Evolutionary conservation across 2,329 filamentous ascomycete species (phyloP).

Genomic region (Sordariomycetes sp.): DNA sequence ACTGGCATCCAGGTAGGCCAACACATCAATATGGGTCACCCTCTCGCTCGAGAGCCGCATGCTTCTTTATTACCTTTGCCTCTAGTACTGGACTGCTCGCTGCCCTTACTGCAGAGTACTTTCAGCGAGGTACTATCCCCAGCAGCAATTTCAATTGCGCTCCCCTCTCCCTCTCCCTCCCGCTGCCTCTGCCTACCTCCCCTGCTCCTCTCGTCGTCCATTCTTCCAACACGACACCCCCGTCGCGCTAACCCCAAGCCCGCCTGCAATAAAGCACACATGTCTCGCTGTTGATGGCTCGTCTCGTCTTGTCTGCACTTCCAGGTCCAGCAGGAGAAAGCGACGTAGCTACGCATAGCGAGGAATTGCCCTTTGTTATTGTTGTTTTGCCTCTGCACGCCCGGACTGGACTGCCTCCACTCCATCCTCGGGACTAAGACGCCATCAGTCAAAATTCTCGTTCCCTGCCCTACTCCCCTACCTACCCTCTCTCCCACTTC

Average conservation of each 20-base stretch:
- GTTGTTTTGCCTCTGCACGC: not conserved
- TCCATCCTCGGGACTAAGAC: conserved; percentile 8
- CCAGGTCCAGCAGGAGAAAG: not conserved
- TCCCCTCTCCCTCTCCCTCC: too few species aligned
- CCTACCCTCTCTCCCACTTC: conserved; percentile 2
- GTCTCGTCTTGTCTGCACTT: conserved; percentile 15
- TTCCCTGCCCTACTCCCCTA: conserved; percentile 1
- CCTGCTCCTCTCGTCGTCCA: not conserved
- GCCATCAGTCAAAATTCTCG: conserved; percentile 6
- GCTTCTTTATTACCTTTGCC: too few species aligned
- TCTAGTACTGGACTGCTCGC: too few species aligned
- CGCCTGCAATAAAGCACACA: conserved; percentile 58
- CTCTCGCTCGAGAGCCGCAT: conserved; percentile 23
- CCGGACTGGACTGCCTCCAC: conserved; percentile 20
- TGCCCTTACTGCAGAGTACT: too few species aligned
- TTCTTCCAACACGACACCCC: conserved; percentile 33
- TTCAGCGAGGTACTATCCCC: too few species aligned
- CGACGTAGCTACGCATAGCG: too few species aligned
- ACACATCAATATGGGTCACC: conserved; percentile 76
- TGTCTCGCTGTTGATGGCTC: conserved; percentile 49
- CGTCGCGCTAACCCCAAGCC: conserved; percentile 34
- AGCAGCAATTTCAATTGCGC: too few species aligned
- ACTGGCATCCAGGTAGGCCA: conserved; percentile 83
- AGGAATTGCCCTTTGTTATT: not conserved
- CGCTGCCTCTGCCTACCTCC: too few species aligned